These are phyloP conservation scores for Phoma sp. DNA, from an alignment of 2,329 filamentous ascomycete species.

Conservation along the genomic window DNA sequence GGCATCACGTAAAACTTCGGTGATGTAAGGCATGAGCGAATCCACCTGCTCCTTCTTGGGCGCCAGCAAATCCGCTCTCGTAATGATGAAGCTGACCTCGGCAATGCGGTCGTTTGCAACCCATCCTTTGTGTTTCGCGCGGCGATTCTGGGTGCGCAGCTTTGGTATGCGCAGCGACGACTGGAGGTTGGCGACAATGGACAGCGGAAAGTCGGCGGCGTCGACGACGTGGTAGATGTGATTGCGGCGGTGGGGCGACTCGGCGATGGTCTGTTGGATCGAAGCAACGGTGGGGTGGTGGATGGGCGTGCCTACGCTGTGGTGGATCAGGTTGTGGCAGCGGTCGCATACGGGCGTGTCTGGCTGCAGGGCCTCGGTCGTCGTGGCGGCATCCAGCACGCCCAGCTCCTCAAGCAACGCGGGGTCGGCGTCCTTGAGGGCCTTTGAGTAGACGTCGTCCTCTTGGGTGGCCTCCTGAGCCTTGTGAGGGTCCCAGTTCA, in stretches of 20 bases:
- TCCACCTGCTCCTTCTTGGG: constrained; percentile 86
- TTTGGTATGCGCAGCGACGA: constrained; percentile 72
- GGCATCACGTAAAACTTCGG: constrained; percentile 75
- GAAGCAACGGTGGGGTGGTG: constrained; percentile 81
- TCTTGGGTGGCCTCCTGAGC: constrained; percentile 33
- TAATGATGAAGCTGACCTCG: constrained; percentile 90
- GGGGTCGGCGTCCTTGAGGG: constrained; percentile 39
- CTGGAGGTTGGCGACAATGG: constrained; percentile 78
- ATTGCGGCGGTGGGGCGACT: constrained; percentile 89
- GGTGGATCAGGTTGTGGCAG: constrained; percentile 82
- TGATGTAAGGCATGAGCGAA: constrained; percentile 81
- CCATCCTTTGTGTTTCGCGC: constrained; percentile 71
- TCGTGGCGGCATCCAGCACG: constrained; percentile 25
- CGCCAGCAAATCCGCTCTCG: constrained; percentile 82
- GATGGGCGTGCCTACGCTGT: constrained; percentile 74
- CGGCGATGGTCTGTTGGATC: constrained; percentile 81
- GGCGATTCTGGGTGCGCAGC: constrained; percentile 79
- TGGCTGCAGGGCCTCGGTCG: constrained; percentile 23
- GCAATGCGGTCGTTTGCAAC: constrained; percentile 68
- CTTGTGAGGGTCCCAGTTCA: constrained; percentile 35
- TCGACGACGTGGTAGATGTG: constrained; percentile 96
- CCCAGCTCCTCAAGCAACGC: constrained; percentile 40
- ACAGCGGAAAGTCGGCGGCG: constrained; percentile 96
- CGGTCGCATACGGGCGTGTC: constrained; percentile 76
- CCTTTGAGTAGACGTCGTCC: constrained; percentile 46